Evolutionary conservation across 2,329 filamentous ascomycete genomes (phyloP).

Genomic region (Fusarium oligoseptatum): DNA sequence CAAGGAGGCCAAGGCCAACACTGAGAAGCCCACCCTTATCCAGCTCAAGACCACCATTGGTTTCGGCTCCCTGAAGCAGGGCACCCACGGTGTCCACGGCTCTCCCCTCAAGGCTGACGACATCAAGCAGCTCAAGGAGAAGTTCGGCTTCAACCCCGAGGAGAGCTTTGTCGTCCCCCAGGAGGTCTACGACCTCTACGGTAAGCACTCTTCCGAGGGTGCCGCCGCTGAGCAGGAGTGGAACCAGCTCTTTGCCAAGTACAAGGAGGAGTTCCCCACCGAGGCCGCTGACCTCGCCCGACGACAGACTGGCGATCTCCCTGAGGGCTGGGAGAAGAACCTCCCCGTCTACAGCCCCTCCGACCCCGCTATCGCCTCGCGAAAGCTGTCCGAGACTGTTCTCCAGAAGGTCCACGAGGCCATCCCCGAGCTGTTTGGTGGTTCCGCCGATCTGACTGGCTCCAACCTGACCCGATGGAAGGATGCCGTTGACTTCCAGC

Average conservation of each 20-base stretch:
- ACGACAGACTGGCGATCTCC: conserved; percentile 84
- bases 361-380: conserved; percentile 88
- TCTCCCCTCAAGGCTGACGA: conserved; percentile 96
- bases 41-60: conserved; percentile 98
- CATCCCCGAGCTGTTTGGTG: conserved; percentile 92
- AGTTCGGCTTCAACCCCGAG: conserved; percentile 96
- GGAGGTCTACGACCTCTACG: conserved; percentile 92
- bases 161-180: conserved; percentile 94
- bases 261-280: conserved; percentile 80
- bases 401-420: conserved; percentile 86
- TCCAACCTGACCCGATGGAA: conserved; percentile 99
- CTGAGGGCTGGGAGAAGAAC: conserved; percentile 95
- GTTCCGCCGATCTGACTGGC: conserved; percentile 96
- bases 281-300: conserved; percentile 86
- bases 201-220: conserved; percentile 86
- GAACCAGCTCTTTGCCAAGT: conserved; percentile 93
- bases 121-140: conserved; percentile 91
- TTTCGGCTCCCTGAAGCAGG: conserved; percentile 92
- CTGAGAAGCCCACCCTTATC: conserved; percentile 96
- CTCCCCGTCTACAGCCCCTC: conserved; percentile 91
- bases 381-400: conserved; percentile 96
- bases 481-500: conserved; percentile 97
- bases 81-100: conserved; percentile 95
- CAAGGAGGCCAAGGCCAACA: conserved; percentile 85
- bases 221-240: conserved; percentile 93